A percentile compares a stretch with the other conserved stretches of the same genome.
Conservation (phyloP, 2,329 filamentous ascomycete genomes). For the Phialocephala subalpina region DNA sequence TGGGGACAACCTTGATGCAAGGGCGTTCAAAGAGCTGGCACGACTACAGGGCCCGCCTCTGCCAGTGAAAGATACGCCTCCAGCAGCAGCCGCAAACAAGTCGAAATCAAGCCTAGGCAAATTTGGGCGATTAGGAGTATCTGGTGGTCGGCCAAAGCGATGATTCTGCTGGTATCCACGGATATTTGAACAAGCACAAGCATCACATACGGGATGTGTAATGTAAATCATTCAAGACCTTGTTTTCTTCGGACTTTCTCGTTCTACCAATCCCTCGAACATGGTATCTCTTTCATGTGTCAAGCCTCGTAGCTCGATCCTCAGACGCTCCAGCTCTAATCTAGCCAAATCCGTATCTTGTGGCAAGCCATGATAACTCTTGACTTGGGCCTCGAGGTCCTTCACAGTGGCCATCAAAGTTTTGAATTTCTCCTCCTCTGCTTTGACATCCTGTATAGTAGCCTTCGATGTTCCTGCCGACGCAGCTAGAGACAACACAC, state of each 20-base stretch:
- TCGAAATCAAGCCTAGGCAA: slow-evolving; percentile 70
- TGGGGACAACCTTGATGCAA: slow-evolving; percentile 38
- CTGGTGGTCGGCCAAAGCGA: slow-evolving; percentile 59
- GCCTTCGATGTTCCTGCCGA: slow-evolving; percentile 40
- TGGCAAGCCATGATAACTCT: slow-evolving; percentile 75
- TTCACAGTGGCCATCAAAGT: slow-evolving; percentile 64
- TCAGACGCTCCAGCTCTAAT: slow-evolving; percentile 72
- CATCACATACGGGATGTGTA: slow-evolving; percentile 9
- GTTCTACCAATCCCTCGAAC: slow-evolving; percentile 77
- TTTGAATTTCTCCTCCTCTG: slow-evolving; percentile 65
- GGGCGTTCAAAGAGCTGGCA: slow-evolving; percentile 47
- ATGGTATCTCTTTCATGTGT: slow-evolving; percentile 72
- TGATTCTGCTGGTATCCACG: slow-evolving; percentile 41
- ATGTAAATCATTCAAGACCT: slow-evolving; percentile 40
- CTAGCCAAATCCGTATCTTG: slow-evolving; percentile 74
- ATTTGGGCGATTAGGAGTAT: slow-evolving; percentile 73
- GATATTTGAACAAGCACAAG: slow-evolving; percentile 6
- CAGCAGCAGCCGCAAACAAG: slow-evolving; percentile 58
- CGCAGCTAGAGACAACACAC: slow-evolving; percentile 51
- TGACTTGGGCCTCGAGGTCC: slow-evolving; percentile 67
- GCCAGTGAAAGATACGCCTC: slow-evolving; percentile 58
- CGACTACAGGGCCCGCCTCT: slow-evolving; percentile 48
- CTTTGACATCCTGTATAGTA: slow-evolving; percentile 64
- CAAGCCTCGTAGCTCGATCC: slow-evolving; percentile 68
- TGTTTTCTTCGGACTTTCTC: slow-evolving; percentile 59